A percentile compares a stretch with the other conserved stretches of the same genome.
Evolutionary conservation across 1,284 basidiomycete species (phyloP).

Genomic region (Pterulicium gracile): DNA sequence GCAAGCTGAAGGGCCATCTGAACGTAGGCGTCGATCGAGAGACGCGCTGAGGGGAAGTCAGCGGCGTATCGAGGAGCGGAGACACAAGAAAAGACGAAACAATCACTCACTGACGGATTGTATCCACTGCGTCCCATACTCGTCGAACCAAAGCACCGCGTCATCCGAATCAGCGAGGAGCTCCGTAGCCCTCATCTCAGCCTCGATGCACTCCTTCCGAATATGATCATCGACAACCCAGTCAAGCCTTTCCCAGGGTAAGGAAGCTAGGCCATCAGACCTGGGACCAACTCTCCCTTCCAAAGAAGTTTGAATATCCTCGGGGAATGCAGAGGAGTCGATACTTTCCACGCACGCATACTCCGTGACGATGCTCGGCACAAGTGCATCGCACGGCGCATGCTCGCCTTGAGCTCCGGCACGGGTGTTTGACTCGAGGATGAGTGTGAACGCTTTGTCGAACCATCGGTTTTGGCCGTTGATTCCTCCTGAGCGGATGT

Average conservation of each 20-base stretch:
- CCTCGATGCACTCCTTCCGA: constrained; percentile 45
- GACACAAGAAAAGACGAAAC: constrained; percentile 3
- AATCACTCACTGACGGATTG: constrained; percentile 54
- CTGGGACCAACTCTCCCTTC: neutral
- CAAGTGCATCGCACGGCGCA: constrained; percentile 84
- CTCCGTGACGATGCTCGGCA: constrained; percentile 86
- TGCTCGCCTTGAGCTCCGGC: constrained; percentile 91
- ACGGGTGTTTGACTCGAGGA: constrained; percentile 80
- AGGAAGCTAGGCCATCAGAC: too few species aligned
- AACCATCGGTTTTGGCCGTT: constrained; percentile 83
- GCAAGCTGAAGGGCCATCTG: constrained; percentile 94
- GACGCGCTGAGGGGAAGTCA: constrained; percentile 36
- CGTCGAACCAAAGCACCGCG: constrained; percentile 76
- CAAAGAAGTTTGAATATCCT: constrained; percentile 9
- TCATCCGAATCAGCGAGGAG: constrained; percentile 79
- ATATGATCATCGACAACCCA: constrained; percentile 69
- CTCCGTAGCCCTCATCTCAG: constrained; percentile 45
- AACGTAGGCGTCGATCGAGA: constrained; percentile 84
- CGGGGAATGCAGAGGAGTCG: constrained; percentile 27
- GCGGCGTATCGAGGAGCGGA: constrained; percentile 3
- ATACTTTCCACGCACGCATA: constrained; percentile 66
- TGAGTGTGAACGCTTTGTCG: constrained; percentile 81
- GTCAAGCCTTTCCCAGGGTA: constrained; percentile 65
- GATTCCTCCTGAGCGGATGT: constrained; percentile 54
- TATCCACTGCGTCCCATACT: constrained; percentile 89